phyloP scores from a whole-genome alignment of 441 rosid genomes.

The Manihot esculenta region DNA sequence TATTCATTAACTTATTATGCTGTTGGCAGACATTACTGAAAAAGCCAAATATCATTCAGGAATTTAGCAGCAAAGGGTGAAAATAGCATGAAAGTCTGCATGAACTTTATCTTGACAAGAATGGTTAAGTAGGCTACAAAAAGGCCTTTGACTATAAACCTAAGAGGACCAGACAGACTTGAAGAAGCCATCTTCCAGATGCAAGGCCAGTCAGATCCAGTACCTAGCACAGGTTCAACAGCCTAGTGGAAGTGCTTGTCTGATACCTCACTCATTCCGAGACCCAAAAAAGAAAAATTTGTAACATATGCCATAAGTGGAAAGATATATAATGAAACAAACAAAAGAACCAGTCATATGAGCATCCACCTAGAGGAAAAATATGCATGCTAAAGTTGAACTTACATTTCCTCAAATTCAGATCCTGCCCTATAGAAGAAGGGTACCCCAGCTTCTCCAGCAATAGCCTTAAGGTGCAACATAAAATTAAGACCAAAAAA shows the following conservation, averaged over 20 bases:
- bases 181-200: background rate
- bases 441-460: conserved; percentile 99
- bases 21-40: background rate
- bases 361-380: background rate
- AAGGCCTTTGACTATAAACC: background rate
- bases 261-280: too few relatives aligned
- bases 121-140: background rate
- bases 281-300: too few relatives aligned
- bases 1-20: background rate
- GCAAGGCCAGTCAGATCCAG: background rate
- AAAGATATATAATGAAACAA: too few relatives aligned
- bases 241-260: background rate
- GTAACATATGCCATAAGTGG: too few relatives aligned
- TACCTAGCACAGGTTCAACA: background rate
- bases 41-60: background rate
- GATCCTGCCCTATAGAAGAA: conserved; percentile 99
- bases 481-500: conserved; percentile 16
- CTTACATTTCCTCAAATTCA: conserved; percentile 99
- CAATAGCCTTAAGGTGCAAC: conserved; percentile 76
- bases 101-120: too few relatives aligned
- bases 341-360: background rate
- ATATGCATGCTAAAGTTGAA: background rate
- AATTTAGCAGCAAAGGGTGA: background rate
- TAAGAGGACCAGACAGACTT: background rate
- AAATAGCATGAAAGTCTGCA: too few relatives aligned